A percentile compares a stretch with the other conserved stretches of the same genome.
phyloP scores from a whole-genome alignment of 179 eudicot genomes.

The Carnegiea gigantea region DNA sequence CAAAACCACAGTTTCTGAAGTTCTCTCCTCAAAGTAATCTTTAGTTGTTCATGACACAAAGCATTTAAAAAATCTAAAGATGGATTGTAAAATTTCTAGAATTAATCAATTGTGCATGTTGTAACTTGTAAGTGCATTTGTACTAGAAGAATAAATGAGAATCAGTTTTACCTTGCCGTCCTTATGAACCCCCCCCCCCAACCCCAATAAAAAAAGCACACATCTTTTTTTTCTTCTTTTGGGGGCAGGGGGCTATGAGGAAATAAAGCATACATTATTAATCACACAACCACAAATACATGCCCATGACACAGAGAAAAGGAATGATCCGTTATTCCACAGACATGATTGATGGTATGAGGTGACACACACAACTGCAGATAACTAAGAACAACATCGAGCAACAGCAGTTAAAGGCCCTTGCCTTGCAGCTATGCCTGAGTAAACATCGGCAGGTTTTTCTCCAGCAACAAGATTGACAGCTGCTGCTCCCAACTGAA shows the following conservation, averaged over 20 bases:
- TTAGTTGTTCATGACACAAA: background rate
- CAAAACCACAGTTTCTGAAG: background rate
- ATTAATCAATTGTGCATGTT: background rate
- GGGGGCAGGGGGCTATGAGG: background rate
- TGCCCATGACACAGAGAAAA: background rate
- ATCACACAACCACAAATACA: background rate
- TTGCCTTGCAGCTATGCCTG: slow-evolving; percentile 76
- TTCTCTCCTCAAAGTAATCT: background rate
- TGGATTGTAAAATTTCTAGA: background rate
- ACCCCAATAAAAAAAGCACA: too few relatives aligned
- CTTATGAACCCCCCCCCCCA: too few relatives aligned
- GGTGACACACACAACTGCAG: background rate
- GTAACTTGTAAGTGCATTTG: background rate
- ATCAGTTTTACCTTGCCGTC: background rate
- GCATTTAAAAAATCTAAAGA: background rate
- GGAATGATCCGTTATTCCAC: background rate
- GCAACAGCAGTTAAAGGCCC: slow-evolving; percentile 15
- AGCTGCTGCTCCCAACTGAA: slow-evolving; percentile 66
- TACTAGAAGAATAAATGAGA: background rate
- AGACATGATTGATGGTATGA: background rate
- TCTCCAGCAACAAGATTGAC: slow-evolving; percentile 78
- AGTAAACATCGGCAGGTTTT: slow-evolving; percentile 76
- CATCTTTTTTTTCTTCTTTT: background rate
- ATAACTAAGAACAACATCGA: background rate
- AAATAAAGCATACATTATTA: background rate